Conservation (phyloP, 441 rosid genomes). For the Corymbia calophylla region DNA sequence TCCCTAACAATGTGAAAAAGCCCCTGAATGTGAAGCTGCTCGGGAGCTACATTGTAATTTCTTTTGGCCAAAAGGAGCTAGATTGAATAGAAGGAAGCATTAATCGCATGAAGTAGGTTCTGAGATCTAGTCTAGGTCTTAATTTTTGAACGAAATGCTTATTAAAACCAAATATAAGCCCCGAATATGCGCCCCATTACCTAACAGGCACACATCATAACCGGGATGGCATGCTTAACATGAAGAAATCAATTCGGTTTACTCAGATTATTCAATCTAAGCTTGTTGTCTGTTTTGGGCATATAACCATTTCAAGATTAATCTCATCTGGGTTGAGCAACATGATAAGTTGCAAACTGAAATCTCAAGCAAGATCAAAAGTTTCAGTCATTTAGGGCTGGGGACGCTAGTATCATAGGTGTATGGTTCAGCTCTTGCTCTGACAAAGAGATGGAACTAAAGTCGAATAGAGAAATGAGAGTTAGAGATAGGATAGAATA, state of each 20-base stretch:
- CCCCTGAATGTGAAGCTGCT: background rate
- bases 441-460: background rate
- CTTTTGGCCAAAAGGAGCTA: background rate
- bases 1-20: background rate
- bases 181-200: background rate
- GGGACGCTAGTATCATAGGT: background rate
- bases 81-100: background rate
- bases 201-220: background rate
- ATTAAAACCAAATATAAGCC: background rate
- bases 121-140: background rate
- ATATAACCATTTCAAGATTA: background rate
- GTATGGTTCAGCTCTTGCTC: background rate
- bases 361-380: background rate
- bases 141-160: background rate
- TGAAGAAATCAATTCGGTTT: too few relatives aligned
- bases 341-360: background rate
- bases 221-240: too few relatives aligned
- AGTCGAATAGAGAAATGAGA: background rate
- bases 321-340: background rate
- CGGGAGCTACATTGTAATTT: background rate
- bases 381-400: rapidly evolving
- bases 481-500: background rate
- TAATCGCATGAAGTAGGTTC: background rate
- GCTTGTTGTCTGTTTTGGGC: background rate
- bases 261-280: background rate